Evolutionary conservation across 179 eudicot species (phyloP), one percentile per base, ranked within the genome.

Genomic region (Spergularia azorica): DNA sequence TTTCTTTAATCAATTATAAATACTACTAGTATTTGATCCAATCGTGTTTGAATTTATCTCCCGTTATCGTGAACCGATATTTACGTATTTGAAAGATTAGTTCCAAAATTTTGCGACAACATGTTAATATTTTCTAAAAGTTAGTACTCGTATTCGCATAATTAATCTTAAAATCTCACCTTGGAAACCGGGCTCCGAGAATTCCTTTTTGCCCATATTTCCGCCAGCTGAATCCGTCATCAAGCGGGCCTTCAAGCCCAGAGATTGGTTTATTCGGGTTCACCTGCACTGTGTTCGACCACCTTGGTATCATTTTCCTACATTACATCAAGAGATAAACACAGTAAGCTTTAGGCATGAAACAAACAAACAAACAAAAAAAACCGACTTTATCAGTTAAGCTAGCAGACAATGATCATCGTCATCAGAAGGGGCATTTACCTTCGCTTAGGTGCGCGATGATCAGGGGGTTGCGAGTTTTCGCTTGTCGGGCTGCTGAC

Each of bases 121-220:
- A 26, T 26, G 32, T 26, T 26, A 26, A 26, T 26, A 26, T 26
- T 26, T 1, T 26, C 32, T 26, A 26, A 26, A 26, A 26, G 32
- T 26, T 26, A 21, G 21, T 21, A 21, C 21, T 21, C 15, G 9
- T 4, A 66, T 8, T 0, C 2, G 5, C 36, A 11, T 50, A 51
- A 21, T 16, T 50, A 36, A 52, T 14, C 46, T 32, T 6, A 3
- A 51, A 1, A 50, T 46, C 50, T 64, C 1, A 82, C 85, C 85
- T 82, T 6, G 85, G 85, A 75, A 46, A 78, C 12, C 17, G 79
- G 10, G 82, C 59, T 50, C 79, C 70, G n/a, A 82, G 79, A 9
- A 82, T 82, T 0, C 73, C 82, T 43, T 82, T 82, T 48, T 82
- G 85, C 1, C 85, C 85, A 64, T 82, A 82, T 71, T 82, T 82